Evolutionary conservation across 306 rosid genomes (phyloP).

Genomic region (Fragaria vesca): DNA sequence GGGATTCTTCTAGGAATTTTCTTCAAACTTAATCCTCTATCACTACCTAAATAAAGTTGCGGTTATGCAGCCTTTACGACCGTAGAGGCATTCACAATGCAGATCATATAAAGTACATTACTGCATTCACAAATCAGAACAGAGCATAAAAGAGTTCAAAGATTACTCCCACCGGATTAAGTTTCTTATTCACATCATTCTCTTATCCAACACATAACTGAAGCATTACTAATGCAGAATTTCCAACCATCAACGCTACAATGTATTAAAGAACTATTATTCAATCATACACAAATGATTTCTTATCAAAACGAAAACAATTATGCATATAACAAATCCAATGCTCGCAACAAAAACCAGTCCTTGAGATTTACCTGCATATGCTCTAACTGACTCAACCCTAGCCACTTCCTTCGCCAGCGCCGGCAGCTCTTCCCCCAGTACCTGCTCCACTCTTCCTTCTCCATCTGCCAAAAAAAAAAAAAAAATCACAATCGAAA

Average conservation of each 20-base stretch:
- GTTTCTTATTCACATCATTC: neutral
- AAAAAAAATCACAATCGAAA: neutral
- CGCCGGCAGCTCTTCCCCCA: constrained; percentile 82
- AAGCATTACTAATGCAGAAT: neutral
- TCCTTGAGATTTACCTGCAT: constrained; percentile 49
- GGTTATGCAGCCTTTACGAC: neutral
- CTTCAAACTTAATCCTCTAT: neutral
- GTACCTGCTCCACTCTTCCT: constrained; percentile 43
- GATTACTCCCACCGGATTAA: neutral
- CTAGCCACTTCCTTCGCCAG: constrained; percentile 92
- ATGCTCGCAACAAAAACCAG: neutral
- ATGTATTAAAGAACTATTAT: neutral
- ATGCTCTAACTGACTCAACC: constrained; percentile 74
- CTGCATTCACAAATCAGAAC: neutral
- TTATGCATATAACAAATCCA: neutral
- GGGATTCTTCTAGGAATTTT: neutral
- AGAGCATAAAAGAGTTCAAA: neutral
- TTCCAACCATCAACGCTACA: neutral
- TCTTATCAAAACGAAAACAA: neutral
- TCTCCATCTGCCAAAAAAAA: constrained; percentile 34
- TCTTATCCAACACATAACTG: neutral
- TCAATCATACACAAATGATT: neutral
- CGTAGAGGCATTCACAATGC: neutral
- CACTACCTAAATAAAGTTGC: neutral
- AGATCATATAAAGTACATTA: neutral